A percentile compares a stretch with the other conserved stretches of the same genome.
Evolutionary conservation across 2,329 filamentous ascomycete species (phyloP).

Genomic region (Arthrobotrys iridis): DNA sequence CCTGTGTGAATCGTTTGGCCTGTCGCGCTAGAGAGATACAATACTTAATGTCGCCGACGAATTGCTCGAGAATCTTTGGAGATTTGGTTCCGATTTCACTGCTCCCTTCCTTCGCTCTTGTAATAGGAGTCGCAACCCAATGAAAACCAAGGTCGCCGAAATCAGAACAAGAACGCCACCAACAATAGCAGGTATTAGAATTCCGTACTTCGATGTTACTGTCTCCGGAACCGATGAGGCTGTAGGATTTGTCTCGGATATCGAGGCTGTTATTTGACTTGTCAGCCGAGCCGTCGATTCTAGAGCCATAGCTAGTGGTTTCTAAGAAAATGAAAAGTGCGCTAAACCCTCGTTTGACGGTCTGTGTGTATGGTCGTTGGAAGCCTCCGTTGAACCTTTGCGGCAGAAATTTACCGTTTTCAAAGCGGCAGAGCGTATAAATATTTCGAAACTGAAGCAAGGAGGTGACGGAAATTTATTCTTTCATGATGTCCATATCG

Average conservation of each 20-base stretch:
- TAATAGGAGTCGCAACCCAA: slow-evolving; percentile 25
- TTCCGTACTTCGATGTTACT: slow-evolving; percentile 30
- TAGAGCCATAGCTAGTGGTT: not conserved
- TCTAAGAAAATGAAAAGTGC: not conserved
- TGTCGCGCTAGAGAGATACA: slow-evolving; percentile 1
- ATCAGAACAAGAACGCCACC: slow-evolving; percentile 22
- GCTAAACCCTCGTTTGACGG: slow-evolving; percentile 8
- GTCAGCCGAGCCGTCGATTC: slow-evolving; percentile 8
- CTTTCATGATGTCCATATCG: not conserved
- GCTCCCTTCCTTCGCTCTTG: slow-evolving; percentile 31
- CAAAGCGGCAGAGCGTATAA: not conserved
- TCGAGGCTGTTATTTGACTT: slow-evolving; percentile 11
- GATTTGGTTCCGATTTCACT: slow-evolving; percentile 5
- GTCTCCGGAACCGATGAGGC: slow-evolving; percentile 11
- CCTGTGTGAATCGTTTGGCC: not conserved
- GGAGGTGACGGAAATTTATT: not conserved
- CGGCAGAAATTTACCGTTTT: not conserved
- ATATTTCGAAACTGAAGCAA: slow-evolving; percentile 5
- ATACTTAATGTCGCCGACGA: not conserved
- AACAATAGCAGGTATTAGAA: slow-evolving; percentile 16
- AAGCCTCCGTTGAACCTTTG: not conserved
- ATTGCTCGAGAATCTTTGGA: not conserved
- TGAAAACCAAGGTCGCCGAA: slow-evolving; percentile 28
- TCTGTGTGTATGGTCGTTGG: not conserved
- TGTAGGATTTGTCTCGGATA: slow-evolving; percentile 7